phyloP scores from a whole-genome alignment of 768 basidiomycete genomes.

The Leccinum imitatum region DNA sequence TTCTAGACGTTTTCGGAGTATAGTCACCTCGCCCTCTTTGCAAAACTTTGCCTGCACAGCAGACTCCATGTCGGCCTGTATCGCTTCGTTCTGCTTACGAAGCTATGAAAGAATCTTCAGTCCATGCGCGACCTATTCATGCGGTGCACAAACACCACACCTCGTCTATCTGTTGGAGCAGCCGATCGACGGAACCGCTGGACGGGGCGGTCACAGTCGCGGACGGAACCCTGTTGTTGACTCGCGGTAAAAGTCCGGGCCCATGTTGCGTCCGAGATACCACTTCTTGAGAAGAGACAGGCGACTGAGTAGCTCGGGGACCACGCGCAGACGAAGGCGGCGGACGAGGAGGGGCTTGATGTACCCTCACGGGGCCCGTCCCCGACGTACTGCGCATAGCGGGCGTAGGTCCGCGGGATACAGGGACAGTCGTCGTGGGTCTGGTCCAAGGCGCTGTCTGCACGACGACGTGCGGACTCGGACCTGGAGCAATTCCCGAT shows the following conservation, averaged over 20 bases:
- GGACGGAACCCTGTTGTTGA: slow-evolving; percentile 6
- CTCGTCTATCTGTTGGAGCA: slow-evolving; percentile 45
- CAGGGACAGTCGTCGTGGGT: slow-evolving; percentile 8
- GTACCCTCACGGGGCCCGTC: slow-evolving; percentile 10
- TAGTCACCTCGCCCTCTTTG: slow-evolving; percentile 71
- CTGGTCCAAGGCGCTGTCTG: slow-evolving; percentile 11
- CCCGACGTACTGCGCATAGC: slow-evolving; percentile 11
- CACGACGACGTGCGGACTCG: slow-evolving; percentile 8
- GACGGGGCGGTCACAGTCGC: background rate
- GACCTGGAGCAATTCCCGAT: slow-evolving; percentile 11
- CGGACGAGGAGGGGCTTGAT: slow-evolving; percentile 12
- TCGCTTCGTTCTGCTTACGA: slow-evolving; percentile 46
- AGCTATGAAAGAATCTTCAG: slow-evolving; percentile 40
- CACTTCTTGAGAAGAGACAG: slow-evolving; percentile 22
- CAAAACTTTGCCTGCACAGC: slow-evolving; percentile 51
- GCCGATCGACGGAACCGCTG: slow-evolving; percentile 11
- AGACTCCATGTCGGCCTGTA: slow-evolving; percentile 45
- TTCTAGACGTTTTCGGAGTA: slow-evolving; percentile 64
- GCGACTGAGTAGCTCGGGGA: slow-evolving; percentile 10
- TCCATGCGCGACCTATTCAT: slow-evolving; percentile 11
- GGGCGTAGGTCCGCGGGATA: slow-evolving; percentile 16
- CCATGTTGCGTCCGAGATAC: slow-evolving; percentile 15
- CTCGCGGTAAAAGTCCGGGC: slow-evolving; percentile 6
- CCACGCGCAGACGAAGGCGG: slow-evolving; percentile 18
- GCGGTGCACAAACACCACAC: slow-evolving; percentile 33